These are phyloP conservation scores for Lophiotrema nucula DNA, from an alignment of 495 filamentous ascomycete genomes.

Conservation along the genomic window DNA sequence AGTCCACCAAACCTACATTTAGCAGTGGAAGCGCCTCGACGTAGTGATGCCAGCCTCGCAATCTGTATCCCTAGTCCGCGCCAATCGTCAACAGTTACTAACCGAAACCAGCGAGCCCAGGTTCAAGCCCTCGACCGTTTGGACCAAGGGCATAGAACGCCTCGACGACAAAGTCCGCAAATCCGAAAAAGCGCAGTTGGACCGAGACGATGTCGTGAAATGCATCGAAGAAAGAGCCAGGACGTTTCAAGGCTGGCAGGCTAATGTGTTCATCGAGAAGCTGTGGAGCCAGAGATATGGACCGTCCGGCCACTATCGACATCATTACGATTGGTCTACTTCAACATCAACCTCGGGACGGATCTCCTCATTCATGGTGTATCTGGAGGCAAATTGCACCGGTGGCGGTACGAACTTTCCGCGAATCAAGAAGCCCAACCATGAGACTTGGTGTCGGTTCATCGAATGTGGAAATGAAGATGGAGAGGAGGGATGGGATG, in stretches of 20 bases:
- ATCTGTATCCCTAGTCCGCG: no score
- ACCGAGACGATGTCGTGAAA: constrained; percentile 58
- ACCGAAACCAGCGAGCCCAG: constrained; percentile 51
- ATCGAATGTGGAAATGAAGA: constrained; percentile 53
- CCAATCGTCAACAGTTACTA: no score
- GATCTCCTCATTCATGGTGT: constrained; percentile 57
- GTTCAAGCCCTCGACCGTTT: constrained; percentile 57
- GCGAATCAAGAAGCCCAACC: constrained; percentile 40
- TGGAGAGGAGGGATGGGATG: constrained; percentile 50
- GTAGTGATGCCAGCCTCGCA: no score
- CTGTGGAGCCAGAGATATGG: constrained; percentile 63
- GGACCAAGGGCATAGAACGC: constrained; percentile 47
- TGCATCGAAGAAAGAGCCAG: constrained; percentile 70
- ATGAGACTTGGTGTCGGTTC: constrained; percentile 38
- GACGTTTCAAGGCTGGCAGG: constrained; percentile 67
- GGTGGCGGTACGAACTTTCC: constrained; percentile 62
- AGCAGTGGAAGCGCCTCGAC: no score
- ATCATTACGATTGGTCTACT: constrained; percentile 59
- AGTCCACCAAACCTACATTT: no score
- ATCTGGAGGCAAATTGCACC: constrained; percentile 52
- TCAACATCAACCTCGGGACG: constrained; percentile 21
- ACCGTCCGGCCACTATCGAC: constrained; percentile 54
- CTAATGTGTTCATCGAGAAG: constrained; percentile 59
- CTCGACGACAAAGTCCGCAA: constrained; percentile 52
- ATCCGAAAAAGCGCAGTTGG: constrained; percentile 59